Base-by-base conservation (phyloP, 345 rosid species). In the Populus nigra region DNA sequence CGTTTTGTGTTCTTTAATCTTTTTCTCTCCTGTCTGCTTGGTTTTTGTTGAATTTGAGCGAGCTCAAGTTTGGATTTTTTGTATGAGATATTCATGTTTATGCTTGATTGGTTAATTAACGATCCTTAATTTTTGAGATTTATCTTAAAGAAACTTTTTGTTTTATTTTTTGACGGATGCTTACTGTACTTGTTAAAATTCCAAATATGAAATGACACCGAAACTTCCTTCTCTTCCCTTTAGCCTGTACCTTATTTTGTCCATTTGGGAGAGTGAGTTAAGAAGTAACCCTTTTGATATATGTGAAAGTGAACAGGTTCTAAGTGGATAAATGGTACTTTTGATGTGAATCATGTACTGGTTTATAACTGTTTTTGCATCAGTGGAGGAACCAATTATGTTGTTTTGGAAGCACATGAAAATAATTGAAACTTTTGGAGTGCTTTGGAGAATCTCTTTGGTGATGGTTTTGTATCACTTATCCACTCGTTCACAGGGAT, bases 331-430 rank as follows among this genome's bases (percentile, higher is more conserved):
- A 43, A 13, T 59, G 50, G 47, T 75, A 63, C 63, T 76, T 57
- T 68, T 80, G 78, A 74, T 71, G 69, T 69, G 79, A 69, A 70
- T 47, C 78, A 49, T 59, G 65, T 11, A 59, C 29, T 59, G 53
- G 63, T 79, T 63, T 35, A 33, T 76, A 36, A 20, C 2, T 50
- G 71, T 74, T 49, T 66, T 61, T 57, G 80, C 74, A 68, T 65
- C 73, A 78, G 76, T 65, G 7, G 27, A 76, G 71, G 79, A 78
- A 81, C 77, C 76, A 25, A 41, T 76, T 69, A 73, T 78, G 61
- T 27, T 50, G 50, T 78, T 71, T 33, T 71, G 29, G 22, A 31
- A 66, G 39, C 22, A 50, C 53, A 47, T 57, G 67, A 33, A 72
- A 81, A 72, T 72, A 68, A 72, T 79, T 73, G 76, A 53, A 63